phyloP scores from a whole-genome alignment of 176 grass and related monocot species.

The Juncus effusus region DNA sequence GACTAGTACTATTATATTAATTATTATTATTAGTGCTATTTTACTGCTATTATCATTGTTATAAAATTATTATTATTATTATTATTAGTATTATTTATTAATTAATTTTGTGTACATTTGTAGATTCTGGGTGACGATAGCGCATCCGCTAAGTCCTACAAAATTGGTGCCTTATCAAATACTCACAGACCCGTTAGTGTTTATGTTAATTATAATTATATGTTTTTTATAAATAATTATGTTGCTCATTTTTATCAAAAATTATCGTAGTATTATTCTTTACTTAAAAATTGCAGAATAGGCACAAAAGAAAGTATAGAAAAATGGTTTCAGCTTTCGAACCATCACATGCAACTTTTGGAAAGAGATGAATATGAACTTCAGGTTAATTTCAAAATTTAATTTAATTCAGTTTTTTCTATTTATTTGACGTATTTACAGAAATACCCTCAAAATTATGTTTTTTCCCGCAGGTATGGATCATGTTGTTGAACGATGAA shows the following conservation, averaged over 20 bases:
- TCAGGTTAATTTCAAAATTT: slow-evolving; percentile 39
- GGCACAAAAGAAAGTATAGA: slow-evolving; percentile 38
- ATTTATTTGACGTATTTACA: not conserved
- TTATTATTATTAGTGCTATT: not conserved
- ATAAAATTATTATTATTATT: slow-evolving; percentile 6
- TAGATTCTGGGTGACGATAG: slow-evolving; percentile 76
- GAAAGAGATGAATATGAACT: slow-evolving; percentile 43
- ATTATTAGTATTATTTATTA: not conserved
- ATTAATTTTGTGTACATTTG: not conserved
- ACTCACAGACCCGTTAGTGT: slow-evolving; percentile 66
- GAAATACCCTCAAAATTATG: not conserved
- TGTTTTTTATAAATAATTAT: too few species aligned
- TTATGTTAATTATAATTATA: not conserved
- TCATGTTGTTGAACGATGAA: slow-evolving; percentile 56
- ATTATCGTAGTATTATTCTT: not conserved
- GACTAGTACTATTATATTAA: not conserved
- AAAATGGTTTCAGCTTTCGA: slow-evolving; percentile 43
- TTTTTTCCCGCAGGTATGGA: slow-evolving; percentile 48
- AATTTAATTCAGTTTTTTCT: not conserved
- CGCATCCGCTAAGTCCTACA: slow-evolving; percentile 57
- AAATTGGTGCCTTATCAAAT: slow-evolving; percentile 66
- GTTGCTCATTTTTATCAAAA: too few species aligned
- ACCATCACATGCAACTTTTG: slow-evolving; percentile 35
- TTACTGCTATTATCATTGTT: slow-evolving; percentile 2
- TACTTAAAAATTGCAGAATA: slow-evolving; percentile 28